Evolutionary conservation across 208 protist genomes (phyloP).

Genomic region (Leishmania lainsoni): DNA sequence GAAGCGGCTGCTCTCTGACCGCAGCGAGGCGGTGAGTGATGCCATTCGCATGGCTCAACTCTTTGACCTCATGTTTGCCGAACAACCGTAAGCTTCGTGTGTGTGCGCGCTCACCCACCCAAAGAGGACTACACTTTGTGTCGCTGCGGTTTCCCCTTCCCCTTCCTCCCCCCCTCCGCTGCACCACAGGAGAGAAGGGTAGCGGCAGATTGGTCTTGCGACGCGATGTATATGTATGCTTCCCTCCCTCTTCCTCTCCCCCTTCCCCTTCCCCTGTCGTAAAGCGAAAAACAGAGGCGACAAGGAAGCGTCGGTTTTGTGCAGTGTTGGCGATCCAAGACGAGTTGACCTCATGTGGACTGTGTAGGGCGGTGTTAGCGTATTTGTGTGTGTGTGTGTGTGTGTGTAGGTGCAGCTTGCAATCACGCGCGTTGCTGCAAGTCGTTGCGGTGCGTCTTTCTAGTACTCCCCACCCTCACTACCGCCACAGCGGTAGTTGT

Average conservation of each 20-base stretch:
- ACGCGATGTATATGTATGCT: neutral
- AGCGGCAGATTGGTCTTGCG: neutral
- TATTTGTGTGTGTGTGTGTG: neutral
- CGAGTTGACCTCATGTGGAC: neutral
- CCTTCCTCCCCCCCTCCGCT: neutral
- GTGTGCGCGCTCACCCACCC: neutral
- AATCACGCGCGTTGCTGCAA: neutral
- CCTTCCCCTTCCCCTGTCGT: neutral
- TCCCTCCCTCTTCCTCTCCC: neutral
- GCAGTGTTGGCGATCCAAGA: neutral
- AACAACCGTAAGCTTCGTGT: conserved; percentile 12
- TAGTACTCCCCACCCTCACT: neutral
- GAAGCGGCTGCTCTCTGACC: conserved; percentile 47
- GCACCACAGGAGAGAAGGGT: neutral
- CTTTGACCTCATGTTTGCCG: conserved; percentile 81
- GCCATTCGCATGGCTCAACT: conserved; percentile 74
- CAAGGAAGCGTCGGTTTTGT: neutral
- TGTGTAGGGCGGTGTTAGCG: neutral
- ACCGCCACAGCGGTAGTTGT: neutral
- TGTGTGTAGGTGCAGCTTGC: neutral
- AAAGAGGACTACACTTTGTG: neutral
- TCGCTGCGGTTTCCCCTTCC: neutral
- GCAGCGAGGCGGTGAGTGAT: conserved; percentile 50
- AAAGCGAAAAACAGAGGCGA: neutral
- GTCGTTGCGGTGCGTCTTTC: neutral